A percentile compares a stretch with the other conserved stretches of the same genome.
Conservation (phyloP, 2,329 filamentous ascomycete genomes). For the Penicillium sp. region DNA sequence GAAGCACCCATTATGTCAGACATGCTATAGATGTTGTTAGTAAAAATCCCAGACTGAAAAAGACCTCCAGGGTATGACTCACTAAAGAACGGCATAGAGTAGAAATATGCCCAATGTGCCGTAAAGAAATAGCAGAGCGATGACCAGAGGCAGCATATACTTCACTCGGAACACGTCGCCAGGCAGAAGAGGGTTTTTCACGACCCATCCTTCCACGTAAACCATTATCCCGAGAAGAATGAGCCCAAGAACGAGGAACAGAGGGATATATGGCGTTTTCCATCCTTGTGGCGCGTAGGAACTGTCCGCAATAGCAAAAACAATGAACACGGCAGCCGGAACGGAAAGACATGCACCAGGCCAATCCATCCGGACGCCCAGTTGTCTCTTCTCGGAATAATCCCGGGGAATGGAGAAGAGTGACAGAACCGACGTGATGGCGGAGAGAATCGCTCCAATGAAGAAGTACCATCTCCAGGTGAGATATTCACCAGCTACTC, state of each 20-base stretch:
- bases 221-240: conserved; percentile 59
- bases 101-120: conserved; percentile 67
- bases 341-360: conserved; percentile 60
- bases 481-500: conserved; percentile 53
- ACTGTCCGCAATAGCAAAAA: conserved; percentile 73
- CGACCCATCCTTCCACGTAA: conserved; percentile 71
- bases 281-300: conserved; percentile 67
- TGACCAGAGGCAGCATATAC: conserved; percentile 62
- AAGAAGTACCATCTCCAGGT: conserved; percentile 68
- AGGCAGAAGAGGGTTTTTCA: conserved; percentile 66
- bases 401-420: conserved; percentile 47
- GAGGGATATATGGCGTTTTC: conserved; percentile 69
- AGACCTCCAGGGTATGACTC: conserved; percentile 25
- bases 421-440: conserved; percentile 45
- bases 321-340: conserved; percentile 64
- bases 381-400: conserved; percentile 34
- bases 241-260: conserved; percentile 62
- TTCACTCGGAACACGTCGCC: conserved; percentile 66
- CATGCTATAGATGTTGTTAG: conserved; percentile 47
- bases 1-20: conserved; percentile 57
- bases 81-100: conserved; percentile 69
- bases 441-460: conserved; percentile 56
- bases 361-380: conserved; percentile 65
- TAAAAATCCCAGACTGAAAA: too few relatives aligned
- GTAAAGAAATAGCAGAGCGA: conserved; percentile 64